phyloP scores from a whole-genome alignment of 2,329 filamentous ascomycete species.

The Byssoonygena ceratinophila region DNA sequence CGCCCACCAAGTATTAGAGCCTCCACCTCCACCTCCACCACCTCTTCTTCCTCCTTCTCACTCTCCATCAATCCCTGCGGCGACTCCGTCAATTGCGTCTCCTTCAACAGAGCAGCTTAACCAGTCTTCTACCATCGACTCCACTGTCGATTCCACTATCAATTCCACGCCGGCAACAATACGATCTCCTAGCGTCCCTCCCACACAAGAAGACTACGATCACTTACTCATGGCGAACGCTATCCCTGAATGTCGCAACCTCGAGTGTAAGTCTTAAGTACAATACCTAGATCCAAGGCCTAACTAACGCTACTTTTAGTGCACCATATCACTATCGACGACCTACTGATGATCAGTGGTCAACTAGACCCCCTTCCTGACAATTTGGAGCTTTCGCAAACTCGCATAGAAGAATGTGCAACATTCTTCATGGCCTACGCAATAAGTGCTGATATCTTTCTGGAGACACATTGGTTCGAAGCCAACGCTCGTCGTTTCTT shows the following conservation, averaged over 20 bases:
- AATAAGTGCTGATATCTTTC: conserved; percentile 59
- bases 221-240: conserved; percentile 13
- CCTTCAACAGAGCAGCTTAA: conserved; percentile 1
- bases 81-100: not conserved
- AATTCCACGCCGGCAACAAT: not conserved
- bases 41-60: no score
- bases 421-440: conserved; percentile 67
- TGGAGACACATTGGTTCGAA: conserved; percentile 77
- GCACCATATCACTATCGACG: conserved; percentile 60
- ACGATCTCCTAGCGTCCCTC: conserved; percentile 4
- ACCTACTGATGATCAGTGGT: conserved; percentile 57
- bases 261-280: conserved; percentile 10
- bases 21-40: conserved; percentile 10
- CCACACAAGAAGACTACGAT: conserved; percentile 1
- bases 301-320: conserved; percentile 29
- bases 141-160: no score
- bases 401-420: conserved; percentile 55
- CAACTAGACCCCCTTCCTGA: conserved; percentile 49
- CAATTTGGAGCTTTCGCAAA: conserved; percentile 37
- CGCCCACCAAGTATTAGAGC: not conserved
- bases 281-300: not conserved
- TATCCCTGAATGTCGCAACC: conserved; percentile 11
- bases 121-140: not conserved
- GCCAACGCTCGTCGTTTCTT: conserved; percentile 45
- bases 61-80: conserved; percentile 10